Evolutionary conservation across 2,329 filamentous ascomycete species (phyloP), one percentile per base, ranked within the genome.

Genomic region (Neophaeococcomyces aloes): DNA sequence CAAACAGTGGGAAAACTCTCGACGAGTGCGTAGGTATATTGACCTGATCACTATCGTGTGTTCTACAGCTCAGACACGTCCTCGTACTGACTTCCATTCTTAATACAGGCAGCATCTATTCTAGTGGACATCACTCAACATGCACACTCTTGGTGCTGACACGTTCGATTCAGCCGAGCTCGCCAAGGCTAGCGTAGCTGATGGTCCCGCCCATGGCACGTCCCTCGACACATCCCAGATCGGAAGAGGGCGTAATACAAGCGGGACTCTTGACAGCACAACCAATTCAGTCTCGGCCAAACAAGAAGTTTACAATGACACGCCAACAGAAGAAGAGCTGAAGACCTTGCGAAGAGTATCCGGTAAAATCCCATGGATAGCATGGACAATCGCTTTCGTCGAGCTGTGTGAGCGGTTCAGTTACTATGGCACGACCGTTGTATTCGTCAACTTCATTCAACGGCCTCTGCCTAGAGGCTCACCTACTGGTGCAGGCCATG

Each of bases 331-430:
- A 0, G 61, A 63, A 27, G 64, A 66, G 25, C 21, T 65, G 27
- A 30, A 33, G 4, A 57, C 50, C 4, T 53, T 66, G 15, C 62
- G 62, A 21, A 59, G 63, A 29, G 56, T 65, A 17, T 75, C 78
- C 10, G 79, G 76, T 52, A 70, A 70, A 56, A 75, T 86, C 48
- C 77, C 78, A 38, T 78, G 73, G 71, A 65, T 71, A 43, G 74
- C 80, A 46, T 86, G 78, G 64, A 79, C 77, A 19, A 75, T 87
- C 47, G 81, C 79, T 37, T 78, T 85, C 49, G 76, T 83, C 47
- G 83, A 87, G 63, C 66, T 85, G 45, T 83, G 79, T 65, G 83
- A 87, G 65, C 78, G 82, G 38, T 85, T 84, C 64, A 81, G 78
- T 11, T 87, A 85, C 73, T 86, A 86, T 57, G 83, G 82, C 43